These are phyloP conservation scores for Annulohypoxylon bovei DNA, from an alignment of 495 filamentous ascomycete genomes.

Conservation along the genomic window DNA sequence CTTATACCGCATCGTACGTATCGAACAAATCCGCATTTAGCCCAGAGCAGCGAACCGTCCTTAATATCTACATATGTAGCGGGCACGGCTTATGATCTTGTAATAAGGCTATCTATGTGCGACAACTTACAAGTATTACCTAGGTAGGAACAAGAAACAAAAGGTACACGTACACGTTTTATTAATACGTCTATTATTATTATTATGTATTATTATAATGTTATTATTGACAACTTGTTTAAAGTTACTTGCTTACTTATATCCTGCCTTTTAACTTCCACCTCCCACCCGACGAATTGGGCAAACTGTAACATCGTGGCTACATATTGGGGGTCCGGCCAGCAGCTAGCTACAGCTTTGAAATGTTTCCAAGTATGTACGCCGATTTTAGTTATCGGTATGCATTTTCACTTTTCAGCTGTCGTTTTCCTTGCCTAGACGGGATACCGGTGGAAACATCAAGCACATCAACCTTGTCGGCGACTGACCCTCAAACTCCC, in stretches of 20 bases:
- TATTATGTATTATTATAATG: constrained; percentile 1
- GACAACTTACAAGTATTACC: constrained; percentile 11
- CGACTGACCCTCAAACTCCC: constrained; percentile 13
- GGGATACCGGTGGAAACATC: constrained; percentile 16
- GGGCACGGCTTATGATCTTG: not conserved
- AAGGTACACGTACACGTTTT: constrained; percentile 1
- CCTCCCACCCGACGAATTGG: constrained; percentile 30
- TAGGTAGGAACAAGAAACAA: not conserved
- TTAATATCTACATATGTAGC: constrained; percentile 14
- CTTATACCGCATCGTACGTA: constrained; percentile 13
- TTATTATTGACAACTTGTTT: constrained; percentile 10
- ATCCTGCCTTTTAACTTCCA: not conserved
- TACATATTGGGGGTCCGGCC: constrained; percentile 32
- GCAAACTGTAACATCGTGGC: constrained; percentile 28
- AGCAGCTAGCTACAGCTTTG: not conserved
- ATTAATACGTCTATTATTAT: not conserved
- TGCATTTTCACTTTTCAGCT: not conserved
- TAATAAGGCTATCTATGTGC: constrained; percentile 27
- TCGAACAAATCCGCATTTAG: constrained; percentile 3
- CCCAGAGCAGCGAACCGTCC: constrained; percentile 18
- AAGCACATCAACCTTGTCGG: constrained; percentile 19
- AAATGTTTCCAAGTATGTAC: not conserved
- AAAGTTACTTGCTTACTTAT: constrained; percentile 28
- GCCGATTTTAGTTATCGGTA: not conserved
- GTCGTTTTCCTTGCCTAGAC: not conserved